These are phyloP conservation scores for Penicillium fimorum DNA, from an alignment of 495 filamentous ascomycete species.

Conservation along the genomic window DNA sequence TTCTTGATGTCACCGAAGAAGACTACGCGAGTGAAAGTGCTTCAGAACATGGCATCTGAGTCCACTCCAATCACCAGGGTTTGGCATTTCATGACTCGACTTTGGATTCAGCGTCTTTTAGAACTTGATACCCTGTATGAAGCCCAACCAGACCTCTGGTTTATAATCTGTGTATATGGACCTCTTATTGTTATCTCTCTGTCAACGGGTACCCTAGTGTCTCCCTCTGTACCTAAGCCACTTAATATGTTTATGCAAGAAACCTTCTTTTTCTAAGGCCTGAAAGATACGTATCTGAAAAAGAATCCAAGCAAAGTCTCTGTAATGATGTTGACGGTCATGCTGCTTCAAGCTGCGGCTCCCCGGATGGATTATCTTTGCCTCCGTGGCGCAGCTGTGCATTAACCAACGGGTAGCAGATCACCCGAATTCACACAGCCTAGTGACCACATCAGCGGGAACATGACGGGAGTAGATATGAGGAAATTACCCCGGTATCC, in stretches of 20 bases:
- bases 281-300: not conserved
- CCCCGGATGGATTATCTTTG: too few relatives aligned
- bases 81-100: not conserved
- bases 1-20: constrained; percentile 11
- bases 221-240: not conserved
- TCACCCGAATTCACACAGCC: too few relatives aligned
- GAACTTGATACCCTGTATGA: constrained; percentile 21
- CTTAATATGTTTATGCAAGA: not conserved
- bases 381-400: too few relatives aligned
- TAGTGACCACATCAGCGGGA: too few relatives aligned
- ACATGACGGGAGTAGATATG: too few relatives aligned
- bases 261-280: not conserved
- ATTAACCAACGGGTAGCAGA: too few relatives aligned
- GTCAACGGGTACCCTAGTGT: not conserved
- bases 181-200: constrained; percentile 1
- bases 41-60: constrained; percentile 8
- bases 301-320: too few relatives aligned
- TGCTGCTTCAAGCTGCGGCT: too few relatives aligned
- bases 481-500: too few relatives aligned
- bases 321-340: too few relatives aligned
- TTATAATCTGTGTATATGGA: constrained; percentile 1
- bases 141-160: not conserved
- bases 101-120: not conserved
- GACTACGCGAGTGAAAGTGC: constrained; percentile 23
- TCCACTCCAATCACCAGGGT: not conserved